These are phyloP conservation scores for Durotheca rogersii DNA, from an alignment of 495 filamentous ascomycete genomes.

Conservation along the genomic window DNA sequence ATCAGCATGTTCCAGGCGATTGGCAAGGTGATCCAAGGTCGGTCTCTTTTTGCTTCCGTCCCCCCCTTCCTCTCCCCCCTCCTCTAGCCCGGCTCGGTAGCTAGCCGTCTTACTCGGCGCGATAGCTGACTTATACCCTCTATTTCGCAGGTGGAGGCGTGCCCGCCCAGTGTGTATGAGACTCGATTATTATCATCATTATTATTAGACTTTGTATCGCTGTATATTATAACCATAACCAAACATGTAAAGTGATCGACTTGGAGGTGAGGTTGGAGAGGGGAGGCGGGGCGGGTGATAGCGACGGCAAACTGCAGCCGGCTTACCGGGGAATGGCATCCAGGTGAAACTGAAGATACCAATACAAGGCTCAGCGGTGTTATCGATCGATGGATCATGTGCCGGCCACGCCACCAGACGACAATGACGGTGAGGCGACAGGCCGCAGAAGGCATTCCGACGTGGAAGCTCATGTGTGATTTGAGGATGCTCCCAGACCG, in stretches of 20 bases:
- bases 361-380: neutral
- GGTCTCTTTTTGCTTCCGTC: constrained; percentile 7
- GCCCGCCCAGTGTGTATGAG: constrained; percentile 33
- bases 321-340: constrained; percentile 1
- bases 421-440: constrained; percentile 15
- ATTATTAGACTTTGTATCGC: constrained; percentile 21
- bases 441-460: constrained; percentile 18
- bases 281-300: too few species aligned
- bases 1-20: constrained; percentile 78
- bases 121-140: constrained; percentile 22
- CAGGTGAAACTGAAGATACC: neutral
- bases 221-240: constrained; percentile 32
- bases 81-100: constrained; percentile 6
- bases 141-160: constrained; percentile 31
- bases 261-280: too few species aligned
- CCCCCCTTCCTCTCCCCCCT: too few species aligned
- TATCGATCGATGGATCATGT: constrained; percentile 14
- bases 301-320: constrained; percentile 10
- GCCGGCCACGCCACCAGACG: constrained; percentile 14
- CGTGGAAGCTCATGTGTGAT: constrained; percentile 18
- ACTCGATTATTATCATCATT: too few species aligned
- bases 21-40: constrained; percentile 60
- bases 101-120: constrained; percentile 14
- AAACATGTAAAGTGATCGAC: constrained; percentile 18
- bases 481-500: constrained; percentile 20